These are phyloP conservation scores for Pseudogymnoascus sp. DNA, from an alignment of 2,329 filamentous ascomycete genomes.

Conservation along the genomic window DNA sequence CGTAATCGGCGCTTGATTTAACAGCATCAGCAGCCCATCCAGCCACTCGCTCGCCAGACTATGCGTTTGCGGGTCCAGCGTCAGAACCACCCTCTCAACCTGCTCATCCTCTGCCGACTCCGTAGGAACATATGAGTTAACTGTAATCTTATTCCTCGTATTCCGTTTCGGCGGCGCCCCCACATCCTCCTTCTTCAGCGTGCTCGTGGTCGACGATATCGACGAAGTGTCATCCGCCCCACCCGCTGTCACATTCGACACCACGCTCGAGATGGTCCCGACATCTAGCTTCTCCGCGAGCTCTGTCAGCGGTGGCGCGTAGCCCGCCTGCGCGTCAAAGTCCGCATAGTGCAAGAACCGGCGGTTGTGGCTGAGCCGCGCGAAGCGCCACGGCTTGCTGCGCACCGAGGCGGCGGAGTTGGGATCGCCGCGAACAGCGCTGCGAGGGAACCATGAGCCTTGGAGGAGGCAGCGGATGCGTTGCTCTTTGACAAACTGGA, in stretches of 20 bases:
- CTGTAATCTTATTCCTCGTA: conserved; percentile 76
- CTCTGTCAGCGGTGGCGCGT: conserved; percentile 62
- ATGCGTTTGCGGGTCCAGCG: conserved; percentile 72
- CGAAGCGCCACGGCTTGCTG: conserved; percentile 60
- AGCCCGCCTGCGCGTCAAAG: conserved; percentile 57
- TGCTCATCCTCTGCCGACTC: conserved; percentile 26
- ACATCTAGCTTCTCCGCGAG: conserved; percentile 80
- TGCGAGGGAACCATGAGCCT: conserved; percentile 71
- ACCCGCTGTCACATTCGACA: conserved; percentile 62
- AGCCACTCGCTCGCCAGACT: conserved; percentile 91
- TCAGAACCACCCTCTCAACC: conserved; percentile 67
- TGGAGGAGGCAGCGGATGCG: conserved; percentile 80
- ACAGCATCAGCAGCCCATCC: conserved; percentile 86
- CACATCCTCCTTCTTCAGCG: conserved; percentile 31
- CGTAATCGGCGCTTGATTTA: conserved; percentile 95
- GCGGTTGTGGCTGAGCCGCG: conserved; percentile 81
- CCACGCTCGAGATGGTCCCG: conserved; percentile 79
- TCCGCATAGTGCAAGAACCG: conserved; percentile 84
- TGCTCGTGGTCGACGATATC: conserved; percentile 34
- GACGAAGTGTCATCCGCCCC: conserved; percentile 36
- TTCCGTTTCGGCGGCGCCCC: conserved; percentile 14
- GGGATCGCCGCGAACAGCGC: conserved; percentile 33
- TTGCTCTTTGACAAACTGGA: conserved; percentile 97
- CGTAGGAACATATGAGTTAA: conserved; percentile 60
- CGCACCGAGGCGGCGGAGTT: conserved; percentile 33